Evolutionary conservation across 1,284 basidiomycete genomes (phyloP).

Genomic region (Boletus holoroseus): DNA sequence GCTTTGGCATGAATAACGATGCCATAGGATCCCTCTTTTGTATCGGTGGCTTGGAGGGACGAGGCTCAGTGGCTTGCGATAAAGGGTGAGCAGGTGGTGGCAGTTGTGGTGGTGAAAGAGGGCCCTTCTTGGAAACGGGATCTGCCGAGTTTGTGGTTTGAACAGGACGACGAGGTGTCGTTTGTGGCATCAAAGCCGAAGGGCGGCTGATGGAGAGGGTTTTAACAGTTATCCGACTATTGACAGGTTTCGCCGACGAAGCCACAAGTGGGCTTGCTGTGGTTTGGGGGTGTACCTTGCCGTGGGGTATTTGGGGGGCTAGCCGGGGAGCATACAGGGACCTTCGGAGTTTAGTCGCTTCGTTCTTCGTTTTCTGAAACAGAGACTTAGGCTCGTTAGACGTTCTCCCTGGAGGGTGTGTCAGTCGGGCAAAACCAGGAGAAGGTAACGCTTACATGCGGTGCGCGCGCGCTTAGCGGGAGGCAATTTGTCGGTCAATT

Average conservation of each 20-base stretch:
- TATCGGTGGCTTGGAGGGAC: slow-evolving; percentile 35
- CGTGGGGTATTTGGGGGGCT: slow-evolving; percentile 45
- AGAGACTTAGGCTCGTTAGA: slow-evolving; percentile 55
- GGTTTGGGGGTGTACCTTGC: slow-evolving; percentile 40
- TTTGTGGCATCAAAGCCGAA: slow-evolving; percentile 15
- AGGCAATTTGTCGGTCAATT: slow-evolving; percentile 60
- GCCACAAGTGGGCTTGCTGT: slow-evolving; percentile 34
- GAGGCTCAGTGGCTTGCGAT: slow-evolving; percentile 19
- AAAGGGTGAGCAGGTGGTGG: slow-evolving; percentile 16
- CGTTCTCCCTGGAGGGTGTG: slow-evolving; percentile 41
- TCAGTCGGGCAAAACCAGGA: slow-evolving; percentile 7
- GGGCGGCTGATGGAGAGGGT: slow-evolving; percentile 37
- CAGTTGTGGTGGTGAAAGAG: slow-evolving; percentile 15
- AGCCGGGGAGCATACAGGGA: slow-evolving; percentile 50
- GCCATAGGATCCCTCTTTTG: slow-evolving; percentile 61
- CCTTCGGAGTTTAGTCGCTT: slow-evolving; percentile 62
- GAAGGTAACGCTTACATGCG: slow-evolving; percentile 42
- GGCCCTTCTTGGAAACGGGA: slow-evolving; percentile 14
- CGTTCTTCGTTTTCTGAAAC: slow-evolving; percentile 67
- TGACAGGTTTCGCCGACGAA: slow-evolving; percentile 31
- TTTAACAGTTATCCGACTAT: slow-evolving; percentile 41
- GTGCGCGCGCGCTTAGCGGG: slow-evolving; percentile 52
- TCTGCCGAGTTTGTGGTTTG: slow-evolving; percentile 14
- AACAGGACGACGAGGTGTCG: slow-evolving; percentile 8
- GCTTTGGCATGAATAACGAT: slow-evolving; percentile 69